Percentiles rank a stretch among this genome's conserved stretches.
phyloP scores from a whole-genome alignment of 176 grass and related monocot species.

The Triticum monococcum region DNA sequence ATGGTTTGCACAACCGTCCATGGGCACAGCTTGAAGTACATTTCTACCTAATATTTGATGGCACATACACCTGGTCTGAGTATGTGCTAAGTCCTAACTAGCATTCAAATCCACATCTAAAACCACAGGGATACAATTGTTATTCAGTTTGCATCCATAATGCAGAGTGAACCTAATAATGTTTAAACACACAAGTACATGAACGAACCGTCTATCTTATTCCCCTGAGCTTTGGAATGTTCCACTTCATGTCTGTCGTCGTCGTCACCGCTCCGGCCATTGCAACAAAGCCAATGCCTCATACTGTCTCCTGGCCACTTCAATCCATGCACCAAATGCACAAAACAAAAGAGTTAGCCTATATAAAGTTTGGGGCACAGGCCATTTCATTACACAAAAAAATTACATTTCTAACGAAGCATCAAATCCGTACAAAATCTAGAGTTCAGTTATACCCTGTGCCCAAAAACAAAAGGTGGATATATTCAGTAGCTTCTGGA shows the following conservation, averaged over 20 bases:
- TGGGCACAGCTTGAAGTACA: not conserved
- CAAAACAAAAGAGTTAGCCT: conserved; percentile 11
- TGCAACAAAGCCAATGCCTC: conserved; percentile 53
- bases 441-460: not conserved
- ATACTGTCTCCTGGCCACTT: conserved; percentile 39
- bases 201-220: conserved; percentile 35
- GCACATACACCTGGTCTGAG: not conserved
- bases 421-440: not conserved
- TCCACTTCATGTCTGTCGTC: conserved; percentile 28
- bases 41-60: not conserved
- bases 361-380: not conserved
- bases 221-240: conserved; percentile 38
- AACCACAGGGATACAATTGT: not conserved
- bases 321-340: conserved; percentile 29
- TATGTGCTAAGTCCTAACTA: not conserved
- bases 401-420: not conserved
- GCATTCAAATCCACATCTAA: not conserved
- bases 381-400: not conserved
- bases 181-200: not conserved
- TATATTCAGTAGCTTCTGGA: not conserved
- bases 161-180: not conserved
- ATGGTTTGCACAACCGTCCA: not conserved
- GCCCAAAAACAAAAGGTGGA: not conserved
- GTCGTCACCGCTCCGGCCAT: not conserved
- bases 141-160: not conserved